These are phyloP conservation scores for Boletellus ananas DNA, from an alignment of 768 basidiomycete genomes.

Conservation along the genomic window DNA sequence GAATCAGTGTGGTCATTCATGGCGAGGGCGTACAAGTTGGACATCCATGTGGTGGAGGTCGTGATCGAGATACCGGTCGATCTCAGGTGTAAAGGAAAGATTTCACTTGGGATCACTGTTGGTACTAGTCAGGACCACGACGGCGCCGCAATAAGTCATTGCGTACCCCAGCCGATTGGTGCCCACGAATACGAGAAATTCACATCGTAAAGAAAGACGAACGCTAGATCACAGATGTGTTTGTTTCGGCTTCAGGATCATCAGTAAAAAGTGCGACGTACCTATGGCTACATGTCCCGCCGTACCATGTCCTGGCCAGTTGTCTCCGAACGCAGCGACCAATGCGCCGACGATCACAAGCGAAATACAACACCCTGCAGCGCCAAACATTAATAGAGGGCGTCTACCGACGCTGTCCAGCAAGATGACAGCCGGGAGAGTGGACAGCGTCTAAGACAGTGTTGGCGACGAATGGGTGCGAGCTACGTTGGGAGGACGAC, in stretches of 20 bases:
- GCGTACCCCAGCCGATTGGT: constrained; percentile 28
- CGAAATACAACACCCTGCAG: constrained; percentile 31
- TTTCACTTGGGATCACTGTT: constrained; percentile 38
- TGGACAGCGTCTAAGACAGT: constrained; percentile 29
- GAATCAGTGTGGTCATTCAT: neutral
- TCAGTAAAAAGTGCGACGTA: constrained; percentile 16
- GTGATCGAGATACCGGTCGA: constrained; percentile 41
- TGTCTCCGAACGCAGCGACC: constrained; percentile 25
- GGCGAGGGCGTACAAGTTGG: constrained; percentile 29
- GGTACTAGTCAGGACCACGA: constrained; percentile 6
- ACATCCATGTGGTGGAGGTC: constrained; percentile 41
- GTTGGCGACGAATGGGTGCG: neutral
- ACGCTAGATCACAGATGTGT: constrained; percentile 24
- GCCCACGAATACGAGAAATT: constrained; percentile 36
- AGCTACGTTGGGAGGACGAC: neutral
- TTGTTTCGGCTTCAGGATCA: constrained; percentile 5
- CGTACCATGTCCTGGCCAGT: constrained; percentile 27
- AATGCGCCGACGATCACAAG: constrained; percentile 28
- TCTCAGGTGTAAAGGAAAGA: constrained; percentile 40
- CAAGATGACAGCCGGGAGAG: constrained; percentile 34
- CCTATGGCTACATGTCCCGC: constrained; percentile 30
- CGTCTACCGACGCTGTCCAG: constrained; percentile 39
- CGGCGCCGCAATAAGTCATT: neutral
- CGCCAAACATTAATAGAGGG: constrained; percentile 38
- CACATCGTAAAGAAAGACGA: constrained; percentile 38